Evolutionary conservation across 2,329 filamentous ascomycete genomes (phyloP).

Genomic region (Aspergillus pseudoterreus): DNA sequence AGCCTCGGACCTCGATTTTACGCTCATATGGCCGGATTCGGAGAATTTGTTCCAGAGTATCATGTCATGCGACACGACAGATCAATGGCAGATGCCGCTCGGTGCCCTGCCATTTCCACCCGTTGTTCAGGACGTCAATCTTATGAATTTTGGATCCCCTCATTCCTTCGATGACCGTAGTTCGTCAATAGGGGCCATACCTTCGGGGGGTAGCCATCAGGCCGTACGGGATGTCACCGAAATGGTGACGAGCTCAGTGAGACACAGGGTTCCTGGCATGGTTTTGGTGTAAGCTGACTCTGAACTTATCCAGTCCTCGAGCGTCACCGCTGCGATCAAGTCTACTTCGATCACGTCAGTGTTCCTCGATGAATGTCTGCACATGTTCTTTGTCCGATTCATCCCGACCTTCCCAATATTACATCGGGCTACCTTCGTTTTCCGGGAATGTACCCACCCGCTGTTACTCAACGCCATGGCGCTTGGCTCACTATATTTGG

Average conservation of each 20-base stretch:
- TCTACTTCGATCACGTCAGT: constrained; percentile 43
- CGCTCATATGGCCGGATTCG: constrained; percentile 45
- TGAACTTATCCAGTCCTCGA: constrained; percentile 32
- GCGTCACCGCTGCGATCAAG: constrained; percentile 43
- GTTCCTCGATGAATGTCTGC: constrained; percentile 45
- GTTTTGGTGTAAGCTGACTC: constrained; percentile 1
- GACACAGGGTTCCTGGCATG: constrained; percentile 7
- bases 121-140: constrained; percentile 26
- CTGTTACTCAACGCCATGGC: constrained; percentile 45
- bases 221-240: constrained; percentile 46
- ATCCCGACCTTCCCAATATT: constrained; percentile 47
- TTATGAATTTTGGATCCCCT: constrained; percentile 32
- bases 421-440: constrained; percentile 44
- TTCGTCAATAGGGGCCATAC: constrained; percentile 36
- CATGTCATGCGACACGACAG: constrained; percentile 38
- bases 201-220: constrained; percentile 40
- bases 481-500: constrained; percentile 45
- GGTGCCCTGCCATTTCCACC: constrained; percentile 39
- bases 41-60: constrained; percentile 44
- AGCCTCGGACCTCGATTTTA: constrained; percentile 35
- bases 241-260: constrained; percentile 42
- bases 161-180: constrained; percentile 36
- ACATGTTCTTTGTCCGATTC: constrained; percentile 47
- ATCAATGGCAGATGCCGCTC: constrained; percentile 43
- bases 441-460: constrained; percentile 43